phyloP scores from a whole-genome alignment of 176 grass and related monocot genomes.

The Musa beccarii region DNA sequence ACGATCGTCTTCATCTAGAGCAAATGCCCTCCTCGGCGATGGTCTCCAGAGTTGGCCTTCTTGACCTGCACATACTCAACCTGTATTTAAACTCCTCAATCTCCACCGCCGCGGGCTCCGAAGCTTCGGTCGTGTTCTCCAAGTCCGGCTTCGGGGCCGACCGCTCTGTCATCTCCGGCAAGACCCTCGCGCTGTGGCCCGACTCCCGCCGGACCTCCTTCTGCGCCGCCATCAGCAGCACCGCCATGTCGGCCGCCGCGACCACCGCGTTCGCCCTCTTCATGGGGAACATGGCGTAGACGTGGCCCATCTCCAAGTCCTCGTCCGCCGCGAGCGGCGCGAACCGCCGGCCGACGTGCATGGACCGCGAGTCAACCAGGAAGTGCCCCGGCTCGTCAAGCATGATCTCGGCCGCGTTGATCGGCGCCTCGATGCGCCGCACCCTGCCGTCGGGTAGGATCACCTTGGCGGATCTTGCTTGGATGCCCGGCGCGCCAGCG shows the following conservation, averaged over 20 bases:
- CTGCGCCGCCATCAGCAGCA: conserved; percentile 35
- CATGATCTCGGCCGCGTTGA: conserved; percentile 72
- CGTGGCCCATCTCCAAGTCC: conserved; percentile 36
- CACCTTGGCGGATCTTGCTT: conserved; percentile 28
- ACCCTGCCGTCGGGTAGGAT: conserved; percentile 51
- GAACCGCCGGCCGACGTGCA: conserved; percentile 50
- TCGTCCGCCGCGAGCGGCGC: conserved; percentile 57
- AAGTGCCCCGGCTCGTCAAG: conserved; percentile 75
- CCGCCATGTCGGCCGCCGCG: conserved; percentile 37
- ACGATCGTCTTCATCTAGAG: background rate
- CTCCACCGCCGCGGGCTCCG: conserved; percentile 26
- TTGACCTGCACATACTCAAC: conserved; percentile 42
- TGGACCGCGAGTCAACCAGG: conserved; percentile 38
- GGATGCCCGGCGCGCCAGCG: conserved; percentile 6
- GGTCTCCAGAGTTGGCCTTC: conserved; percentile 65
- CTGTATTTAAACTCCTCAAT: conserved; percentile 72
- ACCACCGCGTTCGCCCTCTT: conserved; percentile 48
- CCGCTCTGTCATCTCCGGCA: conserved; percentile 2
- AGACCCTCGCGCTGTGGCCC: conserved; percentile 38
- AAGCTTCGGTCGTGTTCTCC: conserved; percentile 20
- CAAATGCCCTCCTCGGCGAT: conserved; percentile 55
- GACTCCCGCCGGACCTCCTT: conserved; percentile 28
- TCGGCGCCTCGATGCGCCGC: conserved; percentile 23
- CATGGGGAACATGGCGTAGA: conserved; percentile 76
- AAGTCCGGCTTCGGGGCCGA: conserved; percentile 35